Conservation (phyloP, 768 basidiomycete genomes). For the Heimioporus sp. region DNA sequence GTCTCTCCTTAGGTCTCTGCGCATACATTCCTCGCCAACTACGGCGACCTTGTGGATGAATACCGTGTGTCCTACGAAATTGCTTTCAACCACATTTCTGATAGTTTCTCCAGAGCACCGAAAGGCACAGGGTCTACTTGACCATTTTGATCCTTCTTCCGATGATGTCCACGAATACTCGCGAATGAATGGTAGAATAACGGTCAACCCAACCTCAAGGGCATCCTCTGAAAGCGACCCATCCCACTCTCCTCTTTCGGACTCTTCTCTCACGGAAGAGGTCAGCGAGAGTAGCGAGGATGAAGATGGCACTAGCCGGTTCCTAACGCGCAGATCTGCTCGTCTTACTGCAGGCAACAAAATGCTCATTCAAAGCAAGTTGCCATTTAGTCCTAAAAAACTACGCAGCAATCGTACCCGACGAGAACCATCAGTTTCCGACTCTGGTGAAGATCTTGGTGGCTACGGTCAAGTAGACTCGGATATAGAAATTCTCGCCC, state of each 20-base stretch:
- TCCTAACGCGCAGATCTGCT: conserved; percentile 14
- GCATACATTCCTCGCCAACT: conserved; percentile 34
- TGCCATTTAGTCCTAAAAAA: conserved; percentile 72
- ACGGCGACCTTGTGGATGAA: conserved; percentile 46
- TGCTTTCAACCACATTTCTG: conserved; percentile 5
- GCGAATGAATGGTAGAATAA: conserved; percentile 43
- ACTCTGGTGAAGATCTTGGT: conserved; percentile 43
- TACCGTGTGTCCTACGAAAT: conserved; percentile 46
- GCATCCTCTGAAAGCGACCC: conserved; percentile 11
- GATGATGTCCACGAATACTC: conserved; percentile 53
- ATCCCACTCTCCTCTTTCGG: conserved; percentile 6
- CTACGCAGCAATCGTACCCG: conserved; percentile 36
- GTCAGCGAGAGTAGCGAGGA: conserved; percentile 18
- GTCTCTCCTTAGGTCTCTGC: conserved; percentile 41
- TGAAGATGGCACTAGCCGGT: conserved; percentile 4
- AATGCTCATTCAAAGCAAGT: conserved; percentile 26
- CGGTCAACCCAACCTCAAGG: conserved; percentile 22
- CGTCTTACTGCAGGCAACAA: conserved; percentile 8
- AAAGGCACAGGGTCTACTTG: conserved; percentile 42
- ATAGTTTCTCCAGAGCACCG: conserved; percentile 39
- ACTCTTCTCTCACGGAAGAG: conserved; percentile 29
- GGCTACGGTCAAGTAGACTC: conserved; percentile 35
- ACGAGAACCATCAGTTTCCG: conserved; percentile 23
- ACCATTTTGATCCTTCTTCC: conserved; percentile 60
- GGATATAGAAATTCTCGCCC: conserved; percentile 18